These are phyloP conservation scores for Phytophthora syringae DNA, from an alignment of 352 stramenopile species.

Conservation along the genomic window DNA sequence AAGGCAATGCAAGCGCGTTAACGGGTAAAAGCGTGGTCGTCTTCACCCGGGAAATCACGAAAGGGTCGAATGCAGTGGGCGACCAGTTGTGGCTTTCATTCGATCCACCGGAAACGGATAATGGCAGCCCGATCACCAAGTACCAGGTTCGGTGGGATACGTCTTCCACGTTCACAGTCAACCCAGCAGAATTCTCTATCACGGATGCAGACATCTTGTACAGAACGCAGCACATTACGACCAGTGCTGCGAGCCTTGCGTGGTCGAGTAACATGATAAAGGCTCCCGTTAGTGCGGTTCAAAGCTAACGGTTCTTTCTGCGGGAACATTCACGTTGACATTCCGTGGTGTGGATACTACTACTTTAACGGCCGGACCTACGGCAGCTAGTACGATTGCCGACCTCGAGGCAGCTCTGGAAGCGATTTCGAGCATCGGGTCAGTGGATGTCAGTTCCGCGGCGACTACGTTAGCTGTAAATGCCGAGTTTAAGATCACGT, in stretches of 20 bases:
- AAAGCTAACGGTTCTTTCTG: conserved; percentile 48
- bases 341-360: conserved; percentile 54
- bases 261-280: conserved; percentile 56
- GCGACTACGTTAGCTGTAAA: conserved; percentile 28
- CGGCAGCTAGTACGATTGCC: conserved; percentile 37
- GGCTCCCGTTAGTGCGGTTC: conserved; percentile 40
- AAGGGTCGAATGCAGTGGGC: conserved; percentile 75
- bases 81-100: conserved; percentile 83
- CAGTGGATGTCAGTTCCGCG: conserved; percentile 48
- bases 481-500: conserved; percentile 56
- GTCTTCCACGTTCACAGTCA: conserved; percentile 52
- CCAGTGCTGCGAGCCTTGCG: conserved; percentile 52
- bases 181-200: conserved; percentile 54
- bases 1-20: conserved; percentile 38
- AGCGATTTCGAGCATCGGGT: conserved; percentile 48
- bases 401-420: conserved; percentile 44
- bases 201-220: conserved; percentile 62
- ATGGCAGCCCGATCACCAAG: conserved; percentile 68
- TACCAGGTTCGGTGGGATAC: conserved; percentile 79
- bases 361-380: conserved; percentile 16
- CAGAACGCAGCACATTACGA: conserved; percentile 58
- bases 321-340: conserved; percentile 51
- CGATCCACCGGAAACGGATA: conserved; percentile 64
- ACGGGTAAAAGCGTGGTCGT: conserved; percentile 53
- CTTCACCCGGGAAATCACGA: conserved; percentile 54